A percentile compares a stretch with the other conserved stretches of the same genome.
These are phyloP conservation scores for Hypocrella siamensis DNA, from an alignment of 2,329 filamentous ascomycete species.

Conservation along the genomic window DNA sequence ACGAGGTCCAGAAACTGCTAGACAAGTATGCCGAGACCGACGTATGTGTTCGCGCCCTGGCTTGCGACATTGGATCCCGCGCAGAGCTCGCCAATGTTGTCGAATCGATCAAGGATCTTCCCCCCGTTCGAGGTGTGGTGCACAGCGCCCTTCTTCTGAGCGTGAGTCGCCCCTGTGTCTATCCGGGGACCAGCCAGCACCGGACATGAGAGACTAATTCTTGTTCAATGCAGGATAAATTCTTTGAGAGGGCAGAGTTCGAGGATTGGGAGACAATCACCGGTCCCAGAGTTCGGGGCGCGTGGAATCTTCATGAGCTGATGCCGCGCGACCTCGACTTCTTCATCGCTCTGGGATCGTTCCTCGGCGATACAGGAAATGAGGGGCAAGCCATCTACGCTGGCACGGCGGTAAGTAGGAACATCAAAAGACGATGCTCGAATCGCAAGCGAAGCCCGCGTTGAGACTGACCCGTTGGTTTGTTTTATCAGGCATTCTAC, in stretches of 20 bases:
- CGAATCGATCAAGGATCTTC: constrained; percentile 6
- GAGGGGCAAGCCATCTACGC: constrained; percentile 34
- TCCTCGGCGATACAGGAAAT: constrained; percentile 28
- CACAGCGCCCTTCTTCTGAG: constrained; percentile 21
- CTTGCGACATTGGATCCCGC: constrained; percentile 26
- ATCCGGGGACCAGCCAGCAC: too few species aligned
- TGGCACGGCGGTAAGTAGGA: constrained; percentile 10
- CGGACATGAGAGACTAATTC: neutral
- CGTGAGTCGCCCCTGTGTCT: constrained; percentile 4
- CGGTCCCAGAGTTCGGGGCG: constrained; percentile 21
- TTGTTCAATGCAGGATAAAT: constrained; percentile 9
- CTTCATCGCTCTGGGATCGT: constrained; percentile 26
- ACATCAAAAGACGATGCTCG: too few species aligned
- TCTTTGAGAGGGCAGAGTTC: constrained; percentile 19
- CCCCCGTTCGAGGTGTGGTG: constrained; percentile 11
- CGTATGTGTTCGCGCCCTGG: constrained; percentile 12
- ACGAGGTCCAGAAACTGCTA: constrained; percentile 1
- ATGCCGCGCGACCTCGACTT: constrained; percentile 16
- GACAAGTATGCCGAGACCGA: constrained; percentile 6
- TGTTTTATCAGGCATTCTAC: constrained; percentile 18
- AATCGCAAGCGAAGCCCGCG: too few species aligned
- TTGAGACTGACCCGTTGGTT: neutral
- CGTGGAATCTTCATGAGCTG: constrained; percentile 22
- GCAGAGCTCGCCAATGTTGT: constrained; percentile 1
- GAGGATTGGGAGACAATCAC: constrained; percentile 16